Percentiles rank a stretch among this genome's conserved stretches.
phyloP scores from a whole-genome alignment of 257 asterid genomes.

The Solanum commersonii region DNA sequence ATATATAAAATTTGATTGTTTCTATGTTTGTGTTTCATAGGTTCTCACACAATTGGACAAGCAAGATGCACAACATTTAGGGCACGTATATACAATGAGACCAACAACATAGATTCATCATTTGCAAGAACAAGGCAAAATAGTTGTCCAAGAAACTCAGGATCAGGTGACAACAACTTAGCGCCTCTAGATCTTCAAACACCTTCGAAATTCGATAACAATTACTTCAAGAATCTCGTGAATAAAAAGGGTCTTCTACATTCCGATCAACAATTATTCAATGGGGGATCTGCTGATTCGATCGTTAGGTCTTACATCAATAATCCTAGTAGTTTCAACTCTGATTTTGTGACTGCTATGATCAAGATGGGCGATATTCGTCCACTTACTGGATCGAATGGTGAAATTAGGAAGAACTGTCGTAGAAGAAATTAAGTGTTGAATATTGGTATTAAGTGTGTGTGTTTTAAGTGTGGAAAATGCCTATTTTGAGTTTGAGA shows the following conservation, averaged over 20 bases:
- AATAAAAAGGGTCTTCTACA: constrained; percentile 6
- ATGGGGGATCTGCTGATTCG: constrained; percentile 4
- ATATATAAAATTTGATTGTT: neutral
- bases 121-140: constrained; percentile 35
- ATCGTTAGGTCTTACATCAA: neutral
- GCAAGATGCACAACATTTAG: constrained; percentile 80
- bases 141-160: constrained; percentile 50
- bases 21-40: constrained; percentile 5
- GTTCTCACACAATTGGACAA: constrained; percentile 83
- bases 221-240: constrained; percentile 4
- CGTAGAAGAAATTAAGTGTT: constrained; percentile 31
- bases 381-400: constrained; percentile 63
- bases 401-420: constrained; percentile 78
- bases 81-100: constrained; percentile 70
- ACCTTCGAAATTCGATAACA: neutral
- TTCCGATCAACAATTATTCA: constrained; percentile 8
- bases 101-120: constrained; percentile 38
- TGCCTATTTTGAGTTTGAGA: neutral
- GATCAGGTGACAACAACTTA: constrained; percentile 70
- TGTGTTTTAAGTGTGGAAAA: neutral
- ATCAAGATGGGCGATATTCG: constrained; percentile 74
- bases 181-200: constrained; percentile 8
- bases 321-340: constrained; percentile 24
- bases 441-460: neutral
- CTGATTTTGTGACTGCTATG: constrained; percentile 62